Conservation (phyloP, 1,284 basidiomycete species). For the Pholiota adiposa region DNA sequence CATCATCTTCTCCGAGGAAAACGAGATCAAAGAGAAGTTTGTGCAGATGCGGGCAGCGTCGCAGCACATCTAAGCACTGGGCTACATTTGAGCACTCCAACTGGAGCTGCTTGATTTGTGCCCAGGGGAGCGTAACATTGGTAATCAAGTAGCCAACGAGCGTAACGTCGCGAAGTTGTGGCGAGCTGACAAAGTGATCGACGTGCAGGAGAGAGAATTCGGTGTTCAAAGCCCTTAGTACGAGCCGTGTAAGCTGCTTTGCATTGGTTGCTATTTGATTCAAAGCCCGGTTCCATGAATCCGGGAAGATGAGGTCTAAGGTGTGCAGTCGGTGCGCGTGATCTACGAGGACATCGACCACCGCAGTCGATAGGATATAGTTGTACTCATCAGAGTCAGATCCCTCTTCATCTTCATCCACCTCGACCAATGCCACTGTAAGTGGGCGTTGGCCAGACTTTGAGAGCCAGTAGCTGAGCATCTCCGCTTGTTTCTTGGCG, state of each 20-base stretch:
- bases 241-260: slow-evolving; percentile 17
- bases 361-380: slow-evolving; percentile 14
- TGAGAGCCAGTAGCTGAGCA: slow-evolving; percentile 21
- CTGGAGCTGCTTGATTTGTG: slow-evolving; percentile 17
- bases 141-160: slow-evolving; percentile 19
- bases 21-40: slow-evolving; percentile 8
- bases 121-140: slow-evolving; percentile 21
- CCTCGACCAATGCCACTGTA: slow-evolving; percentile 20
- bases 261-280: slow-evolving; percentile 6
- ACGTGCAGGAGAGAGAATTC: slow-evolving; percentile 17
- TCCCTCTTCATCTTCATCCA: slow-evolving; percentile 13
- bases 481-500: slow-evolving; percentile 15
- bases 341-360: slow-evolving; percentile 18
- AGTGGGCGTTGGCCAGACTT: slow-evolving; percentile 17
- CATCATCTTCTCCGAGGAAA: too few relatives aligned
- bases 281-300: slow-evolving; percentile 15
- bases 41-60: slow-evolving; percentile 12
- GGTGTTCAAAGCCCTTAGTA: slow-evolving; percentile 15
- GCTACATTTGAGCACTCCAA: slow-evolving; percentile 17
- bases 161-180: slow-evolving; percentile 17
- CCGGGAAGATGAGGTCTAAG: slow-evolving; percentile 23
- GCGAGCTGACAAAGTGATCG: slow-evolving; percentile 16
- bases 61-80: slow-evolving; percentile 21
- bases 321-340: slow-evolving; percentile 21
- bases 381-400: slow-evolving; percentile 6